Evolutionary conservation across 495 filamentous ascomycete species (phyloP), one percentile per base, ranked within the genome.

Genomic region (Penicillium salamii): DNA sequence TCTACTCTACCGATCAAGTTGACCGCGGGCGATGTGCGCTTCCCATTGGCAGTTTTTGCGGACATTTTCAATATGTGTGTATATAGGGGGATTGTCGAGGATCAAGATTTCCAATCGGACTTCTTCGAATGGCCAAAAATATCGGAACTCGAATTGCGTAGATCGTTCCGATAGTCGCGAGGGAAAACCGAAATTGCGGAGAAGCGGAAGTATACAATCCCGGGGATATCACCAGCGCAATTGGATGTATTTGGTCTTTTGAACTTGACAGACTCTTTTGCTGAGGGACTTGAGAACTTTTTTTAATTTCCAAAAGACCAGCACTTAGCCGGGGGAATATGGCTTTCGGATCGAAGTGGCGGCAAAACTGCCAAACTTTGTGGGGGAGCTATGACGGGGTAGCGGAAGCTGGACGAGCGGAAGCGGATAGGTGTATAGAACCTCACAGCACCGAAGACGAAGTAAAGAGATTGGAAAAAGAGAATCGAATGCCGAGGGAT

Each of bases 21-120:
- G 12, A 90, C 92, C 24, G 93, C 91, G 50, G 86, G 86, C 28
- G 90, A 89, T 32, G 91, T 78, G 59, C 86, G 85, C 77, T 88
- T 83, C 69, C 84, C 82, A 64, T 87, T 80, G 40, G 77, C 70
- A 53, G 55, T 78, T 58, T 83, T 86, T 36, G 84, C 79, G 48
- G 85, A 83, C 85, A 89, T 89, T 53, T 61, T 46, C 43, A 36
- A 35, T 46, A 20, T 36, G 46, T 52, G 56, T 44, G 39, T 29
- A 23, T 43, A 37, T 18, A 36, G 39, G 42, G 6, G 33, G 42
- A 8, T n/a, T 35, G 31, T 54, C 35, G 19, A 18, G 29, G 29
- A 41, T 32, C 29, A 32, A 5, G 12, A 21, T 28, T 37, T 58
- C 50, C 39, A 44, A 54, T 43, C 20, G 23, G 21, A 37, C 35